A percentile compares a stretch with the other conserved stretches of the same genome.
phyloP scores from a whole-genome alignment of 1,284 basidiomycete species.

The Melampsora americana region DNA sequence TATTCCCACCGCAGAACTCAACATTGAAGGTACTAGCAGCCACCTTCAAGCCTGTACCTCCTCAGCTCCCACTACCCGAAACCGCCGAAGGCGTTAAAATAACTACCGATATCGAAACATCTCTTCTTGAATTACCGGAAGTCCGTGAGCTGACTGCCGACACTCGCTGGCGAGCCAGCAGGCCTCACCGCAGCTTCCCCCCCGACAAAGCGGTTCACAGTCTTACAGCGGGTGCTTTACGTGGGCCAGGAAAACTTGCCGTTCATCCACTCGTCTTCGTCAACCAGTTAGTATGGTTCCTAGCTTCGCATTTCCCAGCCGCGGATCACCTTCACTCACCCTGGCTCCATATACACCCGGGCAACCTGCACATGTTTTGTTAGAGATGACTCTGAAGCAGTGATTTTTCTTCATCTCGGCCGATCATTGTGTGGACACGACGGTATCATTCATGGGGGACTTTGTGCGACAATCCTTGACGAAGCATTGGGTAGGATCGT shows the following conservation, averaged over 20 bases:
- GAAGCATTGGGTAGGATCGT: slow-evolving; percentile 80
- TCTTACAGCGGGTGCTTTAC: slow-evolving; percentile 20
- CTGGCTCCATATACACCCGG: neutral
- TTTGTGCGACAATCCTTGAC: slow-evolving; percentile 84
- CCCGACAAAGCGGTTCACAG: slow-evolving; percentile 7
- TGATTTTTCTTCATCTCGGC: slow-evolving; percentile 75
- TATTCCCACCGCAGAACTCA: too few species aligned
- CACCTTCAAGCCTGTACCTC: too few species aligned
- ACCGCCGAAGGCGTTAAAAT: neutral
- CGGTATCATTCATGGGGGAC: slow-evolving; percentile 87
- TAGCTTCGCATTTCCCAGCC: neutral
- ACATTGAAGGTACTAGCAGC: too few species aligned
- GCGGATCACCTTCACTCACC: neutral
- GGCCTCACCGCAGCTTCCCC: slow-evolving; percentile 10
- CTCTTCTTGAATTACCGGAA: slow-evolving; percentile 9
- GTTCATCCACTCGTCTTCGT: slow-evolving; percentile 71
- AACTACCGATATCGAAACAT: slow-evolving; percentile 8
- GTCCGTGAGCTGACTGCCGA: slow-evolving; percentile 13
- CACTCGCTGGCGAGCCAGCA: slow-evolving; percentile 3
- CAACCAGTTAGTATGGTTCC: slow-evolving; percentile 54
- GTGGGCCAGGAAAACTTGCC: slow-evolving; percentile 65
- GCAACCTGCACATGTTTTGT: neutral
- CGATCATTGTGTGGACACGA: slow-evolving; percentile 81
- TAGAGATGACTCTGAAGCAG: slow-evolving; percentile 67
- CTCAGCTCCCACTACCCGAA: neutral